phyloP scores from a whole-genome alignment of 1,139 yeast genomes.

The Candida pseudoviswanathii region DNA sequence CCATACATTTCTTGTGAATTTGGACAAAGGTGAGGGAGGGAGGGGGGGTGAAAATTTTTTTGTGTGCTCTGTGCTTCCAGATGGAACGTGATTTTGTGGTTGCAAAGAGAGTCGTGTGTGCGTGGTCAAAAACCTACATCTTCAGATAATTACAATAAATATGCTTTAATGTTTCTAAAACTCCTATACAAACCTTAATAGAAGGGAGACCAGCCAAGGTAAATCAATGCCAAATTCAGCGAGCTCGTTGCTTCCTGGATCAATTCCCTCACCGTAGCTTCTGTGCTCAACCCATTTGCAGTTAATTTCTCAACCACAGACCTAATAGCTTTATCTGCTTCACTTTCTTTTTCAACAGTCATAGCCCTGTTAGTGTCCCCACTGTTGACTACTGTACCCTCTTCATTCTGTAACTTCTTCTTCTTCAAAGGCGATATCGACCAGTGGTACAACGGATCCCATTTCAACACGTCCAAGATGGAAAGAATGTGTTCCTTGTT shows the following conservation, averaged over 20 bases:
- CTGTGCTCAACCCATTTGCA: constrained; percentile 72
- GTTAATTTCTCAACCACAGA: constrained; percentile 70
- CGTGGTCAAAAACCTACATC: background rate
- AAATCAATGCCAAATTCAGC: constrained; percentile 71
- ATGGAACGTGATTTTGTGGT: background rate
- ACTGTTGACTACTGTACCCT: constrained; percentile 19
- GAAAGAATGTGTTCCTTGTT: constrained; percentile 74
- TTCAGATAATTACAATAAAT: too few relatives aligned
- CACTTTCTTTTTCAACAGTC: constrained; percentile 61
- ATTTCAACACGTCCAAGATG: constrained; percentile 79
- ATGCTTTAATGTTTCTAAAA: too few relatives aligned
- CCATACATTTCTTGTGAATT: background rate
- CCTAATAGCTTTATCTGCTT: constrained; percentile 76
- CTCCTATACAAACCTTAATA: constrained; percentile 23
- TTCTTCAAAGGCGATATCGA: constrained; percentile 70
- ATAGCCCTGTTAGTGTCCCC: constrained; percentile 12
- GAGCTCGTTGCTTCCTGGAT: constrained; percentile 75
- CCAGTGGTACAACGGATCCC: constrained; percentile 96
- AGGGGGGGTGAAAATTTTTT: too few relatives aligned
- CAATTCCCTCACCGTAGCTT: constrained; percentile 81
- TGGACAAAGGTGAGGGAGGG: too few relatives aligned
- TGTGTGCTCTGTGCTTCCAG: background rate
- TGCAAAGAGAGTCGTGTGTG: background rate
- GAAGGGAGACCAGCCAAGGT: constrained; percentile 80
- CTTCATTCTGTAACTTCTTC: constrained; percentile 55